These are phyloP conservation scores for Gnomoniopsis sp. DNA, from an alignment of 2,329 filamentous ascomycete species.

Conservation along the genomic window DNA sequence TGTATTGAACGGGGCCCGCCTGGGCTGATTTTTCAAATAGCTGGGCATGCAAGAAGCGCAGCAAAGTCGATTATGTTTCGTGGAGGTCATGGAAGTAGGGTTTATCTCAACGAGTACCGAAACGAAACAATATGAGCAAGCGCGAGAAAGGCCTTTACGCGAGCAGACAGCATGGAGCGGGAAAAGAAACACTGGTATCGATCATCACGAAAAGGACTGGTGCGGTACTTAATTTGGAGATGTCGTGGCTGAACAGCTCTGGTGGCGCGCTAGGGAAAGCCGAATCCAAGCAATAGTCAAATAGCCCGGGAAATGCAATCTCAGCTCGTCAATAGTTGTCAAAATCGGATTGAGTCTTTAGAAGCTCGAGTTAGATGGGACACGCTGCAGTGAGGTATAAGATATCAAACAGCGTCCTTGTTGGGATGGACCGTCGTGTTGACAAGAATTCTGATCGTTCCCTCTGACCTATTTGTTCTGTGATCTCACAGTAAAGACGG, in stretches of 20 bases:
- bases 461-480: background rate
- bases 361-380: too few species aligned
- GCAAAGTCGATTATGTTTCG: background rate
- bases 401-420: background rate
- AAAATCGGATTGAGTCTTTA: too few species aligned
- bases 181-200: background rate
- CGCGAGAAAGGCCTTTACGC: background rate
- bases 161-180: background rate
- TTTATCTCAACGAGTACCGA: too few species aligned
- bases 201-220: background rate
- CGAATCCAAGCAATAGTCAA: background rate
- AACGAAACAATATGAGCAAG: background rate
- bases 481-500: background rate
- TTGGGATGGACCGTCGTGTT: background rate
- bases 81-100: background rate
- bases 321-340: background rate
- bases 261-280: background rate
- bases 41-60: background rate
- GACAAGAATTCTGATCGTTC: background rate
- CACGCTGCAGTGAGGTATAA: background rate
- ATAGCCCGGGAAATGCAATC: background rate
- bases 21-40: background rate
- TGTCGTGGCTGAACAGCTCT: background rate
- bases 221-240: background rate
- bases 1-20: too few species aligned